Percentiles rank a stretch among this genome's conserved stretches.
Evolutionary conservation across 441 rosid species (phyloP).

Genomic region (Pelargonium myrrhifolium): DNA sequence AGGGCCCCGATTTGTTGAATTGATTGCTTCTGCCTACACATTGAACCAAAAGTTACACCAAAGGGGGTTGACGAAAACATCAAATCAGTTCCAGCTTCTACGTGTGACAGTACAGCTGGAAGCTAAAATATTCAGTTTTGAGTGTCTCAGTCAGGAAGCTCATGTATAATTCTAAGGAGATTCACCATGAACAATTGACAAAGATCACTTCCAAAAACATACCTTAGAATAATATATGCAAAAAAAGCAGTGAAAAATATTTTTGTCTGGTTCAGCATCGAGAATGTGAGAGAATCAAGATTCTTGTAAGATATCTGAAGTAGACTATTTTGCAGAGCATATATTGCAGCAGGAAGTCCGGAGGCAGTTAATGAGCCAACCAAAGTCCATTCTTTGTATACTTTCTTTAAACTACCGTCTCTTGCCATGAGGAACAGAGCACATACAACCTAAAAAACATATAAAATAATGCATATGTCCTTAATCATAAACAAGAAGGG

Average conservation of each 20-base stretch:
- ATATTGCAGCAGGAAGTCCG: constrained; percentile 94
- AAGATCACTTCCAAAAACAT: constrained; percentile 14
- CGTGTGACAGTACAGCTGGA: background rate
- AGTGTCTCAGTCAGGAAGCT: background rate
- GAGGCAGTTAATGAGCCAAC: constrained; percentile 84
- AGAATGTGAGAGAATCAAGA: constrained; percentile 91
- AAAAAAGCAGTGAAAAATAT: constrained; percentile 87
- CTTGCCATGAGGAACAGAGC: constrained; percentile 79
- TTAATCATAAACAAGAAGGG: constrained; percentile 1
- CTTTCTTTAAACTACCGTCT: constrained; percentile 63
- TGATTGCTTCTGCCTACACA: constrained; percentile 82
- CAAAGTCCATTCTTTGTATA: constrained; percentile 69
- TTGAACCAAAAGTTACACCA: constrained; percentile 17
- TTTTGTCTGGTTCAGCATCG: constrained; percentile 91
- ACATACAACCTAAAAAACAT: constrained; percentile 49
- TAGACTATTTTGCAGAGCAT: constrained; percentile 93
- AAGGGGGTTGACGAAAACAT: constrained; percentile 4
- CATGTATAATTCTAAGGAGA: background rate
- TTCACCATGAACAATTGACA: background rate
- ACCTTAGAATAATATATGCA: constrained; percentile 77
- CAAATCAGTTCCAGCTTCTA: background rate
- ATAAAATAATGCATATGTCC: constrained; percentile 6
- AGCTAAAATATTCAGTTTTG: background rate
- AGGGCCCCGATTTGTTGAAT: constrained; percentile 84
- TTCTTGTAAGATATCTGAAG: constrained; percentile 92